phyloP scores from a whole-genome alignment of 371 early-diverging fungal genomes.

The Mortierella sp. region DNA sequence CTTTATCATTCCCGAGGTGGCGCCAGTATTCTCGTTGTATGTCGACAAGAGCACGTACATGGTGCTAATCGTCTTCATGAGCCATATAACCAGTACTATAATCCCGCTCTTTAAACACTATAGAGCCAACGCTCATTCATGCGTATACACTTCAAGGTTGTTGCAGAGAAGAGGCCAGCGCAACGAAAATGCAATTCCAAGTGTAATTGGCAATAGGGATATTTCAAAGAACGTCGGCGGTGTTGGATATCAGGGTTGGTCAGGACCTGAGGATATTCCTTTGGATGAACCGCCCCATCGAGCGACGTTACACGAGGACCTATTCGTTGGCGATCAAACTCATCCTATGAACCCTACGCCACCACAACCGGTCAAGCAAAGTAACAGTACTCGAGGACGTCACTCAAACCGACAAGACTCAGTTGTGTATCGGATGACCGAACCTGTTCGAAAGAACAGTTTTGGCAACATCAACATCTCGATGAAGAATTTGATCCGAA shows the following conservation, averaged over 20 bases:
- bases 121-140: constrained; percentile 11
- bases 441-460: constrained; percentile 13
- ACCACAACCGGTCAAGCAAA: neutral
- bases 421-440: neutral
- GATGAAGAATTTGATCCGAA: constrained; percentile 28
- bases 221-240: neutral
- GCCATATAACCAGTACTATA: constrained; percentile 31
- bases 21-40: constrained; percentile 7
- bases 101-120: constrained; percentile 35
- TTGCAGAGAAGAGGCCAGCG: constrained; percentile 8
- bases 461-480: constrained; percentile 13
- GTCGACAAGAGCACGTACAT: constrained; percentile 41
- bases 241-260: neutral
- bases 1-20: constrained; percentile 23
- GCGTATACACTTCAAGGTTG: constrained; percentile 9
- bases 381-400: neutral
- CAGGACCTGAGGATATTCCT: constrained; percentile 9
- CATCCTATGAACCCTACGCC: neutral
- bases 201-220: neutral
- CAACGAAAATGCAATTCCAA: neutral
- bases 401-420: neutral
- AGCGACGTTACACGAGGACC: neutral
- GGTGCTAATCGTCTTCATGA: constrained; percentile 25
- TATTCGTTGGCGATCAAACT: neutral
- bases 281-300: neutral